Percentiles rank a stretch among this genome's conserved stretches.
Evolutionary conservation across 2,329 filamentous ascomycete species (phyloP).

Genomic region (Cephalotrichum gorgonifer): DNA sequence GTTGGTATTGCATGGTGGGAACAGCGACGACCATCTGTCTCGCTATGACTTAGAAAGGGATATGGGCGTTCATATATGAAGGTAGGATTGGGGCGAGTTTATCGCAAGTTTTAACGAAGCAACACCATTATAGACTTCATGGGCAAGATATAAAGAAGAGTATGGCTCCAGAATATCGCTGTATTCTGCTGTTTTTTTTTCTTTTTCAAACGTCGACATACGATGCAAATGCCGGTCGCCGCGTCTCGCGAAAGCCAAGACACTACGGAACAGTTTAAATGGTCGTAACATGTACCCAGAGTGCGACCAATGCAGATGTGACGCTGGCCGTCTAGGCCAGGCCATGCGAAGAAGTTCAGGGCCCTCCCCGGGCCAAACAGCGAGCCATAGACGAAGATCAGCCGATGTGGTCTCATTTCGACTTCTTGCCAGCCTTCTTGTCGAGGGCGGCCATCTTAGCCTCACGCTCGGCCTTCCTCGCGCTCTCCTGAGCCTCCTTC

Average conservation of each 20-base stretch:
- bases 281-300: no score
- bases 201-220: not conserved
- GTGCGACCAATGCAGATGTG: not conserved
- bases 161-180: not conserved
- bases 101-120: no score
- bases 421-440: conserved; percentile 23
- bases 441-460: conserved; percentile 42
- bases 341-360: not conserved
- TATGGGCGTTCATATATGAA: no score
- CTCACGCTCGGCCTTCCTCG: conserved; percentile 39
- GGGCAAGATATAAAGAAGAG: no score
- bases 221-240: not conserved
- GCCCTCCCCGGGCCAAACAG: no score
- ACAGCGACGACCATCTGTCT: no score
- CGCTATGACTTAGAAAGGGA: no score
- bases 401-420: not conserved
- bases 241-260: no score
- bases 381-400: not conserved
- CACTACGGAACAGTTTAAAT: no score
- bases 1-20: no score
- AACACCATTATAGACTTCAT: no score
- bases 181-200: not conserved
- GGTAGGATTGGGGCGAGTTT: no score
- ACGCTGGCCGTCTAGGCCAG: not conserved
- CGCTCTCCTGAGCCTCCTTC: conserved; percentile 38